A percentile compares a stretch with the other conserved stretches of the same genome.
These are phyloP conservation scores for Eucalyptus rudis DNA, from an alignment of 345 rosid species.

Conservation along the genomic window DNA sequence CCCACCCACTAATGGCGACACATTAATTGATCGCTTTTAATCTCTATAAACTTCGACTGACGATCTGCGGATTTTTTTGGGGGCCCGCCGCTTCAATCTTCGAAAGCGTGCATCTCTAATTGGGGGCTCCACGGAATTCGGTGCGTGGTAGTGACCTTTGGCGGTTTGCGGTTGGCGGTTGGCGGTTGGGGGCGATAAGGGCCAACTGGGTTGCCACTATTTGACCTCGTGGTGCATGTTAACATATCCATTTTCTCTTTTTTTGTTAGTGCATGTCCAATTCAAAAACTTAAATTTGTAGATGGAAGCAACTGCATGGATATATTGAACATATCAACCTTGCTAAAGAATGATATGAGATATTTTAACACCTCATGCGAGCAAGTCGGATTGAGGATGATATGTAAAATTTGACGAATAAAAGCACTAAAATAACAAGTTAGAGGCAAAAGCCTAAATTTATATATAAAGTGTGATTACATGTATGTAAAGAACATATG, in stretches of 20 bases:
- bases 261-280: background rate
- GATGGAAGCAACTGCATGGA: fast-evolving
- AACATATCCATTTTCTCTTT: fast-evolving
- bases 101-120: background rate
- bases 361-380: background rate
- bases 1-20: background rate
- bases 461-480: background rate
- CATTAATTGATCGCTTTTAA: background rate
- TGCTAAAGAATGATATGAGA: fast-evolving
- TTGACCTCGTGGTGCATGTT: background rate
- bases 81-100: background rate
- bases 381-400: background rate
- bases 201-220: background rate
- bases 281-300: background rate
- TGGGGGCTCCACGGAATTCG: background rate
- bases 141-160: background rate
- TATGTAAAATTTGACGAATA: background rate
- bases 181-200: fast-evolving
- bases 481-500: background rate
- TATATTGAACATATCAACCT: background rate
- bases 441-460: background rate
- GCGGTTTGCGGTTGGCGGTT: background rate
- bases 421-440: background rate
- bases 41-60: background rate
- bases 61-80: background rate